Evolutionary conservation across 306 rosid genomes (phyloP), one percentile per base, ranked within the genome.

Genomic region (Castanospermum australe): DNA sequence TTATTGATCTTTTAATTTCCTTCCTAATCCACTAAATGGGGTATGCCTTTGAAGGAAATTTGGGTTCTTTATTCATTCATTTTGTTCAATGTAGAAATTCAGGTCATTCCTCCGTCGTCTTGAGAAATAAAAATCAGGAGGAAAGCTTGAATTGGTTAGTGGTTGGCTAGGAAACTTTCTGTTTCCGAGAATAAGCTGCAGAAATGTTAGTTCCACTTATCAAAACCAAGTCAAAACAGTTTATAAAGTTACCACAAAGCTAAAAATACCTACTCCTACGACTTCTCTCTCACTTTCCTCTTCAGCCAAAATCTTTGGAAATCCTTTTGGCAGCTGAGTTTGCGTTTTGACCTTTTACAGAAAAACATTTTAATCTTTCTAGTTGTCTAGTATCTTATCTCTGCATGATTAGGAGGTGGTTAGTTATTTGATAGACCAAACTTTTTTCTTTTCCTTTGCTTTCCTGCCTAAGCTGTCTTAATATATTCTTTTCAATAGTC

Each of bases 11-110:
- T 62, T 8, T 42, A 64, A 73, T 65, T 60, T 74, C 4, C 79
- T 62, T 73, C 76, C 82, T 42, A 48, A 75, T 79, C 57, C 35
- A 68, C 62, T 4, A 62, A 61, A 48, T 39, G 79, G 22, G 50
- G 77, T 6, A 17, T 48, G 74, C 41, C 20, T 80, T 73, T 86
- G 71, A 77, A 35, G 73, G 73, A 39, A 77, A 14, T 1, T 52
- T 86, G 25, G 28, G 79, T 67, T 68, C 45, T 32, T 38, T 68
- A 13, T 36, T 72, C 45, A 50, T 33, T 45, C 56, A 62, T 67
- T 66, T 60, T 51, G 39, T 35, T 71, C 41, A 48, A 14, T 81
- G 41, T 74, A 33, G 62, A 59, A 78, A 55, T 75, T 82, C 64
- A 24, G 54, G 77, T 39, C 64, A 72, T 69, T 70, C 38, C 12